phyloP scores from a whole-genome alignment of 2,329 filamentous ascomycete genomes.

The Lasiodiplodia hormozganensis region DNA sequence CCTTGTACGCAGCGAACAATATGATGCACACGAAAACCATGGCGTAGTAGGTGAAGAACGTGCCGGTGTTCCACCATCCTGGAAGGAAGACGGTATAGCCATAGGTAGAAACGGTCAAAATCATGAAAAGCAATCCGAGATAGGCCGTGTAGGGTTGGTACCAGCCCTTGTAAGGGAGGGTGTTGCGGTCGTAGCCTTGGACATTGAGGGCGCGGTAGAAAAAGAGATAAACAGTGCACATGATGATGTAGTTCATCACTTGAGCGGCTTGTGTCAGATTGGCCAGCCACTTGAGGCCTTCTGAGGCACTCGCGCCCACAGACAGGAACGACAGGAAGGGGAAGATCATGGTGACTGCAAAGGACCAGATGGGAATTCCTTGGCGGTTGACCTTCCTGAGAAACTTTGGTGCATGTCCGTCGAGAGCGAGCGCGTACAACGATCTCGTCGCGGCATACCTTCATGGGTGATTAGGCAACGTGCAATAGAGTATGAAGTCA shows the following conservation, averaged over 20 bases:
- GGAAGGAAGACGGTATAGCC: conserved; percentile 62
- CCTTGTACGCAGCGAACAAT: conserved; percentile 68
- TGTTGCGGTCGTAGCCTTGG: conserved; percentile 58
- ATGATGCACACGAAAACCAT: conserved; percentile 48
- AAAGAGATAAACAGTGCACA: conserved; percentile 60
- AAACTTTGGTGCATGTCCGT: conserved; percentile 56
- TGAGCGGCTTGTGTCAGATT: conserved; percentile 64
- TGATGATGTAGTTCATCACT: conserved; percentile 69
- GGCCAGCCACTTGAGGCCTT: conserved; percentile 44
- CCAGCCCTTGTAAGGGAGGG: conserved; percentile 52
- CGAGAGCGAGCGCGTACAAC: conserved; percentile 54
- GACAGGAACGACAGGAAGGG: conserved; percentile 44
- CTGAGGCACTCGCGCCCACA: conserved; percentile 39
- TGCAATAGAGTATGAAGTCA: no score
- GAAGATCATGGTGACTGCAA: conserved; percentile 55
- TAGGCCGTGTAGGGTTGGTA: conserved; percentile 62
- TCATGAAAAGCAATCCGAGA: conserved; percentile 55
- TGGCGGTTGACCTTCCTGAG: conserved; percentile 66
- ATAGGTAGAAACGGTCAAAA: conserved; percentile 59
- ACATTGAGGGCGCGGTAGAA: conserved; percentile 55
- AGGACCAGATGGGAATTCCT: conserved; percentile 67
- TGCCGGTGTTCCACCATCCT: conserved; percentile 53
- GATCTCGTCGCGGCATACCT: conserved; percentile 35
- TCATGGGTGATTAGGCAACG: not conserved
- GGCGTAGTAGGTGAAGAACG: conserved; percentile 64